Evolutionary conservation across 2,329 filamentous ascomycete genomes (phyloP), one percentile per base, ranked within the genome.

Genomic region (Diaporthe amygdali): DNA sequence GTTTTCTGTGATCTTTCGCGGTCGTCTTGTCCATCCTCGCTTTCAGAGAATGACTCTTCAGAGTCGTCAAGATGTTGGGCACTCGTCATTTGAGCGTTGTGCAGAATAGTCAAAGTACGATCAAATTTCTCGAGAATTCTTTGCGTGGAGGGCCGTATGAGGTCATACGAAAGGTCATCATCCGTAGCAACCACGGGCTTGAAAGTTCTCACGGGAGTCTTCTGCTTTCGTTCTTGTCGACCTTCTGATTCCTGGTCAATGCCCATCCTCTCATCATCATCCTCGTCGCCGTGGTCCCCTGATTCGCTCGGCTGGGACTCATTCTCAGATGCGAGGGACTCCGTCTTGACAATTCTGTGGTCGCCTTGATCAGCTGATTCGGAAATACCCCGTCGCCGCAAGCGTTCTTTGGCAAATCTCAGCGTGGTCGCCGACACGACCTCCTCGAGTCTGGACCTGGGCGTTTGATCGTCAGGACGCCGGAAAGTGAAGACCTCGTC

Each of bases 41-140:
- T 34, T 46, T 67, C 72, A 8, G 77, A 74, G 27, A 75, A 69
- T n/a, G 76, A 75, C n/a, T 76, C 75, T 3, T 39, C 72, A 2
- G 77, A 78, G 49, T 79, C 78, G 3, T 77, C 77, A 34, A 76
- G 74, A 25, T 74, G 70, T 54, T 82, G 74, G 66, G 87, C 88
- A n/a, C 69, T 71, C 3, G 90, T 87, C 52, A 88, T 82, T 46
- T 92, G 88, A 1, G 89, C 86, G 71, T 91, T 89, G 77, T 95
- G 94, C 17, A 98, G 84, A 4, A 91, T 89, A 37, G 86, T 84
- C 7, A 97, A 86, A 0, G 96, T 86, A 6, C 84, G 80, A 75
- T 98, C 94, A 1, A 97, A 78, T 44, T 90, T 89, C 1, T 85
- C 82, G 10, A 97, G 84, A 20, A 95, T 87, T 74, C 94, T 91